Base-by-base conservation (phyloP, 768 basidiomycete species). In the Pleurotus sapidus region DNA sequence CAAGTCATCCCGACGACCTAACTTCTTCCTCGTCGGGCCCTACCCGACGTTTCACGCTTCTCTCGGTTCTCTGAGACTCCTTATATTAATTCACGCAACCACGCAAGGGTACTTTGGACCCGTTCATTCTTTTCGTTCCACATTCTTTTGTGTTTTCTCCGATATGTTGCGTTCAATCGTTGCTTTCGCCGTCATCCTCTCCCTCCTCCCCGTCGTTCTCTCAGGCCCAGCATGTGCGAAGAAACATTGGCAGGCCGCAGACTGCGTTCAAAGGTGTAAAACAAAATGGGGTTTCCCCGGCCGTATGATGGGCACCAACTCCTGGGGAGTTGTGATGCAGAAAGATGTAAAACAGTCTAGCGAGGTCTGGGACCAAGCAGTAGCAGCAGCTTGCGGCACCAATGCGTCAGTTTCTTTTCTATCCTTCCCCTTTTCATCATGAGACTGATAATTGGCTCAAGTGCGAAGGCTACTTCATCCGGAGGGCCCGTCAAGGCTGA, bases 251-350 rank as follows among this genome's bases (percentile, higher is more conserved):
- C 63, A 71, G 42, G 61, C 66, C n/a, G 55, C 64, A 14, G 68
- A 74, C 42, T 80, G 79, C 59, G 59, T 79, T 40, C 57, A 66
- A 40, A 61, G 59, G 57, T 82, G 80, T 65, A 73, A 69, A 61
- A 60, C 67, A 15, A 72, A 67, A 60, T 80, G 78, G 78, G 80
- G 80, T 0, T 79, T 77, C 74, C 68, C 77, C 12, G 80, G 80
- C 17, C 63, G 64, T 12, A 68, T 74, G 55, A 82, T 84, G 78
- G 80, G 79, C 57, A 72, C 70, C n/a, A 77, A 84, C 65, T 76
- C 72, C 25, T 86, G 84, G 84, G 84, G 84, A 48, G 62, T 72
- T 27, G 81, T 82, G 42, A 74, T 83, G 62, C 64, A 72, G 50
- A 72, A 76, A 30, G 57, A 65, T 11, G 67, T 64, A 54, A 54